Evolutionary conservation across 805 yeast species (phyloP).

Genomic region (Candida morakotiae): DNA sequence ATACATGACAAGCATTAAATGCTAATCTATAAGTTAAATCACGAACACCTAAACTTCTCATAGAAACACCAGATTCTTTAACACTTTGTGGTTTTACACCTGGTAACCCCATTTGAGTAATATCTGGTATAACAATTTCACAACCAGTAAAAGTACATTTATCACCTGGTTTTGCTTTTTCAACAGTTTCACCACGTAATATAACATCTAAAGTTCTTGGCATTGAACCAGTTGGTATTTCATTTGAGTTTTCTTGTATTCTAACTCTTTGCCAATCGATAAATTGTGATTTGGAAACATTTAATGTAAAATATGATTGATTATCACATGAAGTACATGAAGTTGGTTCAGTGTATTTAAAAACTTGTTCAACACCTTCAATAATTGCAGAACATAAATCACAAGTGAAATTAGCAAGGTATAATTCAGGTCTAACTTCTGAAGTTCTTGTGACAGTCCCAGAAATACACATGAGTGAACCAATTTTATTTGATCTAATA

Average conservation of each 20-base stretch:
- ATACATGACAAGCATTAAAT: slow-evolving; percentile 86
- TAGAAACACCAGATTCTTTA: slow-evolving; percentile 85
- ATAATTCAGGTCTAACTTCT: slow-evolving; percentile 94
- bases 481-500: slow-evolving; percentile 83
- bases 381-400: slow-evolving; percentile 81
- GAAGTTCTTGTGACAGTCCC: slow-evolving; percentile 97
- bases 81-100: slow-evolving; percentile 87
- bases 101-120: slow-evolving; percentile 89
- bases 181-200: slow-evolving; percentile 90
- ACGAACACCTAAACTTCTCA: slow-evolving; percentile 88
- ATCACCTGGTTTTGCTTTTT: slow-evolving; percentile 96
- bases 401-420: slow-evolving; percentile 82
- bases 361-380: slow-evolving; percentile 87
- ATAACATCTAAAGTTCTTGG: slow-evolving; percentile 94
- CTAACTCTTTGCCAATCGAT: slow-evolving; percentile 96
- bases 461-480: slow-evolving; percentile 74
- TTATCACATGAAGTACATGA: slow-evolving; percentile 88
- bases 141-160: slow-evolving; percentile 92
- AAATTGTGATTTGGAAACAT: slow-evolving; percentile 79
- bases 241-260: slow-evolving; percentile 93
- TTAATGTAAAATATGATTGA: slow-evolving; percentile 79
- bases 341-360: slow-evolving; percentile 92
- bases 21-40: slow-evolving; percentile 91
- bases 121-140: slow-evolving; percentile 92
- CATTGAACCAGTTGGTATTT: slow-evolving; percentile 98